phyloP scores from a whole-genome alignment of 306 rosid genomes.

The Cicer chorassanicum region DNA sequence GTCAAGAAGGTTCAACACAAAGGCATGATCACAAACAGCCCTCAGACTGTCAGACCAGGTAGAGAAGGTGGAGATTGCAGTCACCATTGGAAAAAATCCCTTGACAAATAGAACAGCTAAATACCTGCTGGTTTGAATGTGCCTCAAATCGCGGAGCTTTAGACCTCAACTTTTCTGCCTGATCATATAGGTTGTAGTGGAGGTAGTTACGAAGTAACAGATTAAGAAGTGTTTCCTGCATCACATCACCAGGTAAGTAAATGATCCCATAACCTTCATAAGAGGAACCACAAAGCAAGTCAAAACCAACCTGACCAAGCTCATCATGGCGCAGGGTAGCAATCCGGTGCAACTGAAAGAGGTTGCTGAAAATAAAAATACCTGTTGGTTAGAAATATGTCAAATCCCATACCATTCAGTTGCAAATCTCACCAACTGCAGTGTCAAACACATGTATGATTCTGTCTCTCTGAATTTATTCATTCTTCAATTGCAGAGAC shows the following conservation, averaged over 20 bases:
- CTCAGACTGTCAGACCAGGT: not conserved
- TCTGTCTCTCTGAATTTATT: not conserved
- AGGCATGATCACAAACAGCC: not conserved
- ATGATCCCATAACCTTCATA: conserved; percentile 19
- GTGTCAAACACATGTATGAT: not conserved
- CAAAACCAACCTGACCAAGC: conserved; percentile 86
- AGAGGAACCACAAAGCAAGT: not conserved
- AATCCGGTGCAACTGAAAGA: conserved; percentile 85
- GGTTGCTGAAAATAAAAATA: conserved; percentile 62
- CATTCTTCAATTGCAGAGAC: not conserved
- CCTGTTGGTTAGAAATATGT: not conserved
- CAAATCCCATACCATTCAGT: not conserved
- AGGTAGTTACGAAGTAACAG: conserved; percentile 93
- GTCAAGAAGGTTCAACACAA: conserved; percentile 16
- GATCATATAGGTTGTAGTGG: conserved; percentile 90
- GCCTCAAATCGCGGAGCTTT: conserved; percentile 99
- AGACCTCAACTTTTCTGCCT: conserved; percentile 96
- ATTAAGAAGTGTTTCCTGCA: conserved; percentile 97
- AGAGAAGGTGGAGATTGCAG: conserved; percentile 2
- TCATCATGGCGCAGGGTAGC: conserved; percentile 96
- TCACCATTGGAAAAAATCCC: not conserved
- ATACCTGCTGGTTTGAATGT: conserved; percentile 98
- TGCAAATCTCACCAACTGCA: not conserved
- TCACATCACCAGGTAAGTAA: conserved; percentile 39
- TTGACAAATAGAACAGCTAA: not conserved